These are phyloP conservation scores for Hymenoscyphus linearis DNA, from an alignment of 2,329 filamentous ascomycete genomes.

Conservation along the genomic window DNA sequence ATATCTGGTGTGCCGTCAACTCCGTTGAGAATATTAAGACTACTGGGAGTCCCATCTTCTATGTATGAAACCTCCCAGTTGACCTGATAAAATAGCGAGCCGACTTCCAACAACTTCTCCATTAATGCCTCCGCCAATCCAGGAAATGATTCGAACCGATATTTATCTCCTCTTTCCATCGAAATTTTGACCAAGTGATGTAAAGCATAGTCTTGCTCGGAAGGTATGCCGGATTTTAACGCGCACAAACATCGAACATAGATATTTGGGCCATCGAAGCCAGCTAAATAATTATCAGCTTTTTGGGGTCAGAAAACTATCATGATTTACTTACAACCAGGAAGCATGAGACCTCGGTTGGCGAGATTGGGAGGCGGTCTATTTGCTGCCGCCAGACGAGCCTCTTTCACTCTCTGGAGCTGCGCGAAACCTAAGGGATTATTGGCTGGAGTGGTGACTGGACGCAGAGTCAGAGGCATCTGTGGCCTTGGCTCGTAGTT, in stretches of 20 bases:
- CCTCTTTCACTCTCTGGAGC: slow-evolving; percentile 43
- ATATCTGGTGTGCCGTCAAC: slow-evolving; percentile 64
- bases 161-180: slow-evolving; percentile 90
- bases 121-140: slow-evolving; percentile 83
- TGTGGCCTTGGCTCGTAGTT: slow-evolving; percentile 64
- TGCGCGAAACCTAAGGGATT: slow-evolving; percentile 63
- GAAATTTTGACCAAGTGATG: slow-evolving; percentile 95
- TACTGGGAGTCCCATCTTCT: slow-evolving; percentile 48
- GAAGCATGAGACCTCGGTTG: slow-evolving; percentile 48
- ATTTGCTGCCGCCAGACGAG: slow-evolving; percentile 31
- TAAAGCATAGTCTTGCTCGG: slow-evolving; percentile 87
- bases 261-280: slow-evolving; percentile 77
- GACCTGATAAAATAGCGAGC: slow-evolving; percentile 73
- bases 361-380: slow-evolving; percentile 41
- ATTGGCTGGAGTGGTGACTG: slow-evolving; percentile 70
- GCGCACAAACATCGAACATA: slow-evolving; percentile 84
- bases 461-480: slow-evolving; percentile 62
- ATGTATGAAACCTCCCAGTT: slow-evolving; percentile 74
- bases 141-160: slow-evolving; percentile 87
- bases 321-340: slow-evolving; percentile 53
- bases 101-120: slow-evolving; percentile 75
- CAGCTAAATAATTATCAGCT: slow-evolving; percentile 32
- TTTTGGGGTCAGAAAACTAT: slow-evolving; percentile 7
- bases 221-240: slow-evolving; percentile 69
- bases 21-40: slow-evolving; percentile 56